Base-by-base conservation (phyloP, 2,329 filamentous ascomycete species). In the Pseudogymnoascus sp. region DNA sequence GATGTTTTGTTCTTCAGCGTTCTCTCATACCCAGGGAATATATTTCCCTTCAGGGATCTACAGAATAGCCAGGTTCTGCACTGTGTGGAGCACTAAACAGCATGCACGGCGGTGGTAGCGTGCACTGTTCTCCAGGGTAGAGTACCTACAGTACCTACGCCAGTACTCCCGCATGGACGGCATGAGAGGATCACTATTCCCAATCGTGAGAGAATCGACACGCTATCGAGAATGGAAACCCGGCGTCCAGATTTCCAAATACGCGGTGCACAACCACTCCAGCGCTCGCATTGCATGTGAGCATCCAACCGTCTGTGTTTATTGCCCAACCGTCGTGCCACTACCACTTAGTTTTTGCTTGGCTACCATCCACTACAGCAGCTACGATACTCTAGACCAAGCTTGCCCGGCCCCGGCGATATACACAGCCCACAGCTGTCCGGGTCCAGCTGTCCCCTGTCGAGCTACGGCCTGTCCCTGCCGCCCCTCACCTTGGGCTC, bases 371-470 rank as follows among this genome's bases (percentile, higher is more conserved):
- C 43, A 52, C 23, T 52, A 31, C 43, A 52, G 14, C 23, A 52
- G 23, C 23, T 52, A 52, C 43, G 43, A 52, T 52, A 52, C 43
- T 52, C 43, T 52, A 52, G 43, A 52, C 43, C 43, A 52, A 52
- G 43, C 43, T 31, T 52, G 43, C 43, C 14, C 43, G 43, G 43
- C 23, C 23, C 43, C 43, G 23, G 43, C 43, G 43, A 52, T 21
- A 29, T 52, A 29, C 43, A 31, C 23, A 52, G 12, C 43, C 43
- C 43, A 31, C 23, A 52, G 43, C 43, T 52, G 43, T 52, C 43
- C 5, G 23, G 43, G 43, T 52, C 43, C 43, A 52, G 43, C 23
- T 52, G 43, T 52, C 43, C 43, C 43, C 43, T 52, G 43, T 52
- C 43, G 43, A 52, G 43, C 43, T 31, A 52, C 43, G 43, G 43